phyloP scores from a whole-genome alignment of 352 stramenopile species.

The Phytophthora macrochlamydospora region DNA sequence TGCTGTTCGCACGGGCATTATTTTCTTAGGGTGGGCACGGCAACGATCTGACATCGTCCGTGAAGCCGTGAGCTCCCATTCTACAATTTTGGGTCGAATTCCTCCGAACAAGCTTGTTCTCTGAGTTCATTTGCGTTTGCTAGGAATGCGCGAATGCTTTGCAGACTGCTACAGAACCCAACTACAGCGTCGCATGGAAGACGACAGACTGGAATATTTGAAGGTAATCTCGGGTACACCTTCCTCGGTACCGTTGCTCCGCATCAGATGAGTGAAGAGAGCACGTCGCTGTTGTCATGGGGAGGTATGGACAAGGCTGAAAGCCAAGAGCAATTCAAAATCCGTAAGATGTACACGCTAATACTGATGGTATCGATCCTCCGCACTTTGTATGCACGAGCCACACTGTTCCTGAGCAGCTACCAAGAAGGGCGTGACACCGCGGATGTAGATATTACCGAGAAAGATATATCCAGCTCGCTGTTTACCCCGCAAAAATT shows the following conservation, averaged over 20 bases:
- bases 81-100: conserved; percentile 38
- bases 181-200: conserved; percentile 8
- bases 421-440: conserved; percentile 27
- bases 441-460: conserved; percentile 29
- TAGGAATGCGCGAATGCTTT: conserved; percentile 61
- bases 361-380: conserved; percentile 86
- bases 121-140: conserved; percentile 70
- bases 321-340: conserved; percentile 52
- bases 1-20: conserved; percentile 71
- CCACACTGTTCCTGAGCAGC: conserved; percentile 59
- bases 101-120: conserved; percentile 24
- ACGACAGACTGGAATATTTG: conserved; percentile 31
- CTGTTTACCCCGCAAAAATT: conserved; percentile 81
- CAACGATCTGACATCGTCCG: conserved; percentile 67
- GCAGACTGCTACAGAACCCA: conserved; percentile 42
- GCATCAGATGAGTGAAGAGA: conserved; percentile 28
- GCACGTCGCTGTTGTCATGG: conserved; percentile 42
- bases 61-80: conserved; percentile 67
- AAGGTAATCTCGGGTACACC: conserved; percentile 69
- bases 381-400: conserved; percentile 70
- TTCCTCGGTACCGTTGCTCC: conserved; percentile 56
- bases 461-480: conserved; percentile 72
- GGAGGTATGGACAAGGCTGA: conserved; percentile 30
- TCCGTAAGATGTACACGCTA: conserved; percentile 84
- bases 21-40: conserved; percentile 79